Percentiles rank a stretch among this genome's conserved stretches.
Conservation (phyloP, 75 land plant genomes). For the Sequoiadendron giganteum region DNA sequence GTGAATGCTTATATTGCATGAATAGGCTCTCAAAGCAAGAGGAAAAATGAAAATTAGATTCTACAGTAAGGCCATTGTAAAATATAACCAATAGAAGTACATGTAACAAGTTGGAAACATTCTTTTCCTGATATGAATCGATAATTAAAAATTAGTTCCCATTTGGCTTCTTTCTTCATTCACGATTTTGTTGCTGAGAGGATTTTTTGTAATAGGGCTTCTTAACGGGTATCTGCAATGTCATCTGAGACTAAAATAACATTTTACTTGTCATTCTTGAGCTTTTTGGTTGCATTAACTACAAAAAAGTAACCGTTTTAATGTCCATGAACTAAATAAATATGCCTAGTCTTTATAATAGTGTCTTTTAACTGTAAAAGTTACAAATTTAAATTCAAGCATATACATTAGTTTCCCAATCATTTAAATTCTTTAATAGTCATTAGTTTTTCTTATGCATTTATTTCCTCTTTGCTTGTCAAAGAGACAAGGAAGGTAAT, state of each 20-base stretch:
- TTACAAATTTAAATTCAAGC: not conserved
- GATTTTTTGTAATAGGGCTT: not conserved
- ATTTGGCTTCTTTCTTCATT: not conserved
- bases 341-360: not conserved
- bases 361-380: not conserved
- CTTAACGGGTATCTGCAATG: not conserved
- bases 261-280: not conserved
- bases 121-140: not conserved
- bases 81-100: not conserved
- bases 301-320: not conserved
- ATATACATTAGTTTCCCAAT: not conserved
- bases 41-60: not conserved
- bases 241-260: not conserved
- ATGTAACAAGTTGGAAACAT: not conserved
- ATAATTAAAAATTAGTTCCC: not conserved
- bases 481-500: slow-evolving; percentile 68
- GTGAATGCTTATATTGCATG: not conserved
- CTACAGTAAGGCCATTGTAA: not conserved
- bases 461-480: not conserved
- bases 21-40: not conserved
- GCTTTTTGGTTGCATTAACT: not conserved
- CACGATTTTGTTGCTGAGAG: not conserved
- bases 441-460: not conserved
- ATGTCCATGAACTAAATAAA: not conserved
- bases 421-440: not conserved